Evolutionary conservation across 2,329 filamentous ascomycete species (phyloP), one percentile per base, ranked within the genome.

Genomic region (Gnomoniopsis sp.): DNA sequence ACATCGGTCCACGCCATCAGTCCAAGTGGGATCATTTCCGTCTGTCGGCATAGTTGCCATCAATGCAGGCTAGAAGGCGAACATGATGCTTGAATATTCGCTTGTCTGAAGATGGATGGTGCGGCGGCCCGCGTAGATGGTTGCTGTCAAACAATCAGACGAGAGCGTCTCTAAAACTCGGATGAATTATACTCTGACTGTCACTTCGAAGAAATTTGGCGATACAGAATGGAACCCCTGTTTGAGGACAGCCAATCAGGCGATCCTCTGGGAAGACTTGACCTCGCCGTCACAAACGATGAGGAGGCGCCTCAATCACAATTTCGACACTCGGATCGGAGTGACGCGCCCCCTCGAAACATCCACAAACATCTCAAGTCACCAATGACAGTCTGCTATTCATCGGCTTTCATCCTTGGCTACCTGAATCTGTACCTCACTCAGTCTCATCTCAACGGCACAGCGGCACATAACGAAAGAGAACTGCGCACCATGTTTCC

Each of bases 401-500:
- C n/a, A n/a, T n/a, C n/a, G n/a, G 38, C 6, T 43, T 43, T 15
- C 38, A 43, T 6, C 44, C 44, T 36, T 46, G 48, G 26, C 53
- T 38, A 44, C 49, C 57, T 41, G 54, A 51, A n/a, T 33, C 46
- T 53, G 49, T 23, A n/a, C 46, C 21, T 38, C 49, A 43, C 41
- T 34, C 48, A 43, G 53, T 57, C 41, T 57, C 55, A 52, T 47
- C 48, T 56, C 23, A 33, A 23, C 14, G 33, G n/a, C n/a, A n/a
- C n/a, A n/a, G n/a, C n/a, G n/a, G n/a, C n/a, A n/a, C n/a, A n/a
- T n/a, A 15, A 15, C 15, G 34, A 38, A 8, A 38, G 34, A 38
- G 34, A 38, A 38, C 15, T 15, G 34, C 8, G 15, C 34, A 38
- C 34, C 34, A 38, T 38, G 34, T 15, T 15, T 38, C 34, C 15